Evolutionary conservation across 805 yeast species (phyloP).

Genomic region (Suhomyces pyralidae): DNA sequence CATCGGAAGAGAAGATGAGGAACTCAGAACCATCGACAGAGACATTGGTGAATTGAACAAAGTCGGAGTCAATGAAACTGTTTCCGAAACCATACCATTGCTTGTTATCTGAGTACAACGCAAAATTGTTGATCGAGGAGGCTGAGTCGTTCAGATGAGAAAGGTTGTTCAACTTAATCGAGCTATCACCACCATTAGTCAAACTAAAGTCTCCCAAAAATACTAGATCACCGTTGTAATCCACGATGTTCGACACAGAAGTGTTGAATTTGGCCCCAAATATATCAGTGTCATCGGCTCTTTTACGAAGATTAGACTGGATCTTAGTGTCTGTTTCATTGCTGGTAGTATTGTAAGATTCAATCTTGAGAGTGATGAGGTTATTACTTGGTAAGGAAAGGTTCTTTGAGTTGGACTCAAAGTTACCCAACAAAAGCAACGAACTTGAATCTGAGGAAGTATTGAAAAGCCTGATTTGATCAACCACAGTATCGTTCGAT

Average conservation of each 20-base stretch:
- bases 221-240: conserved; percentile 20
- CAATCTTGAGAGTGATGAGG: conserved; percentile 25
- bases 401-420: conserved; percentile 32
- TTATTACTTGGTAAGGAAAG: conserved; percentile 25
- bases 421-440: conserved; percentile 48
- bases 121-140: conserved; percentile 28
- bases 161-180: conserved; percentile 22
- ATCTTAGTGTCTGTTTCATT: conserved; percentile 24
- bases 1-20: conserved; percentile 35
- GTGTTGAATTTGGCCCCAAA: conserved; percentile 31
- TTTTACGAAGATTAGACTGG: conserved; percentile 8
- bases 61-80: conserved; percentile 18
- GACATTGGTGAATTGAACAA: conserved; percentile 30
- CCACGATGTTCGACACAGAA: conserved; percentile 22
- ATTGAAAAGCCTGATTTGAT: conserved; percentile 20
- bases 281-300: conserved; percentile 16
- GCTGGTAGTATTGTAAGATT: conserved; percentile 29
- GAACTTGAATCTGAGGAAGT: conserved; percentile 23
- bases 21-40: conserved; percentile 40
- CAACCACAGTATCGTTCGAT: conserved; percentile 31
- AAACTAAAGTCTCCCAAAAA: conserved; percentile 33
- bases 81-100: conserved; percentile 46
- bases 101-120: conserved; percentile 30
- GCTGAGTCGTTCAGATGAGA: conserved; percentile 26
- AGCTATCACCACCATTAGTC: conserved; percentile 24